Evolutionary conservation across 352 stramenopile species (phyloP).

Genomic region (Phytophthora citricola): DNA sequence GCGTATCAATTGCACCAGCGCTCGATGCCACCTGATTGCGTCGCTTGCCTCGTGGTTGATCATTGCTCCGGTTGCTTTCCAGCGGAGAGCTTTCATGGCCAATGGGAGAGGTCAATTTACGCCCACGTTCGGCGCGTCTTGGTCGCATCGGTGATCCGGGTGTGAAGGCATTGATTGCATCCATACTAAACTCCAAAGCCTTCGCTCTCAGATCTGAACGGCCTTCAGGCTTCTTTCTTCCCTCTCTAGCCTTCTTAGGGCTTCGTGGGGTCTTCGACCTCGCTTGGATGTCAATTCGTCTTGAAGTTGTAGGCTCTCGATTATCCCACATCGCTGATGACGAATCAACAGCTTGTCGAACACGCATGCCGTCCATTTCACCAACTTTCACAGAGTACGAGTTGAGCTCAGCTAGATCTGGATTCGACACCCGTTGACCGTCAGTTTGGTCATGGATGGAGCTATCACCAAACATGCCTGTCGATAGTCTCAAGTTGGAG

Average conservation of each 20-base stretch:
- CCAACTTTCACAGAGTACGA: constrained; percentile 67
- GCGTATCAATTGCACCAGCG: constrained; percentile 19
- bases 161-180: constrained; percentile 24
- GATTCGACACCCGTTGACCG: constrained; percentile 45
- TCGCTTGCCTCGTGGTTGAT: constrained; percentile 31
- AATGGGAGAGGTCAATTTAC: constrained; percentile 11
- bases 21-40: constrained; percentile 17
- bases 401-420: constrained; percentile 70
- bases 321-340: constrained; percentile 19
- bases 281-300: constrained; percentile 42
- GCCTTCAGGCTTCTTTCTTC: constrained; percentile 26
- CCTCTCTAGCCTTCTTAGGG: constrained; percentile 30
- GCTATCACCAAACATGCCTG: constrained; percentile 32
- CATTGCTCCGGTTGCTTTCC: constrained; percentile 13
- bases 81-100: constrained; percentile 9
- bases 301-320: constrained; percentile 26
- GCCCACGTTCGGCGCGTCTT: constrained; percentile 23
- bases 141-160: constrained; percentile 20
- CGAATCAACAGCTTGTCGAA: constrained; percentile 24
- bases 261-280: constrained; percentile 31
- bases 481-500: constrained; percentile 33
- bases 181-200: constrained; percentile 32
- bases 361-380: constrained; percentile 30
- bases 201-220: constrained; percentile 26
- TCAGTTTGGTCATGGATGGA: constrained; percentile 10